Base-by-base conservation (phyloP, 2,329 filamentous ascomycete species). In the Hymenotorrendiella dingleyae region DNA sequence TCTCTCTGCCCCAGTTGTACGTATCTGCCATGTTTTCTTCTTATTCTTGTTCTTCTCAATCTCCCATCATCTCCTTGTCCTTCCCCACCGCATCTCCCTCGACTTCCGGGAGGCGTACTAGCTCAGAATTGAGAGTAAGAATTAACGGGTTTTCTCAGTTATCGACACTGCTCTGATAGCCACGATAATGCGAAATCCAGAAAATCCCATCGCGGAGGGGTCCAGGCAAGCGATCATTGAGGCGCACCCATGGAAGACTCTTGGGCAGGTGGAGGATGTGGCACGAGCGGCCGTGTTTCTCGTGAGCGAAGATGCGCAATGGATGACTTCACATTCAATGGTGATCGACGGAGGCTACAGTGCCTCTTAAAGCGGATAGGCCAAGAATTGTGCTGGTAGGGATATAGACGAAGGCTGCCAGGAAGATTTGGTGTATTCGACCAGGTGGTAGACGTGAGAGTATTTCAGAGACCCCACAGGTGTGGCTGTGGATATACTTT, bases 321-420 rank as follows among this genome's bases (percentile, higher is more conserved):
- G 40, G 37, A 28, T 46, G 19, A 49, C 47, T 1, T 43, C 38
- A 1, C 11, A 14, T 3, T 4, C 30, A 3, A 24, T 47, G 40
- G 33, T 37, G 6, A 20, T 49, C 23, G 47, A 49, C 32, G 47
- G 47, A 9, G 47, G 47, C 5, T 49, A 47, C 20, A n/a, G n/a
- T n/a, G n/a, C n/a, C n/a, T n/a, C n/a, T n/a, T n/a, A n/a, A n/a
- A n/a, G n/a, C n/a, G n/a, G n/a, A n/a, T n/a, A n/a, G n/a, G n/a
- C n/a, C n/a, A n/a, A n/a, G n/a, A n/a, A n/a, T n/a, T n/a, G n/a
- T n/a, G n/a, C n/a, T n/a, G n/a, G n/a, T n/a, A n/a, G n/a, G n/a
- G n/a, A n/a, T n/a, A n/a, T n/a, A n/a, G n/a, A n/a, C n/a, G n/a
- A n/a, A n/a, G n/a, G n/a, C n/a, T n/a, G n/a, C n/a, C n/a, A n/a